phyloP scores from a whole-genome alignment of 2,329 filamentous ascomycete genomes.

The Fusarium sp. region DNA sequence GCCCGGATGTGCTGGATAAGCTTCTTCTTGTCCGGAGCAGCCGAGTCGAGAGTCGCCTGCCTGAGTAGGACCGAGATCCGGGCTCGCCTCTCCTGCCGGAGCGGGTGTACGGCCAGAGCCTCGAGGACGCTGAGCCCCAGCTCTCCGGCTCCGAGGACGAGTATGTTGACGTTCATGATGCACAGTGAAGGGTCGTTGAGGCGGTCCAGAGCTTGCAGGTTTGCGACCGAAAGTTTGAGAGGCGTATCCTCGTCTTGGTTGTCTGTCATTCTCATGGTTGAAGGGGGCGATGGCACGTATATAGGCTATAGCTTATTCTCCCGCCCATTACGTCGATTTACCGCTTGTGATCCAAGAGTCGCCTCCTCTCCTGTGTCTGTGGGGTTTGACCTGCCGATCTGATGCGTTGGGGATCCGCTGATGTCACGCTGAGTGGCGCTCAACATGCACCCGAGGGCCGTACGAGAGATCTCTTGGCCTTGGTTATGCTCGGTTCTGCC shows the following conservation, averaged over 20 bases:
- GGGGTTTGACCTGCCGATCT: constrained; percentile 13
- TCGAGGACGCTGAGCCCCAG: constrained; percentile 68
- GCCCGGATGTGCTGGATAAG: constrained; percentile 48
- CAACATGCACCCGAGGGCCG: constrained; percentile 8
- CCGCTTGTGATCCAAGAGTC: constrained; percentile 1
- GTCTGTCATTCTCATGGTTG: constrained; percentile 23
- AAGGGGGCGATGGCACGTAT: constrained; percentile 1
- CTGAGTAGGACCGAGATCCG: constrained; percentile 65
- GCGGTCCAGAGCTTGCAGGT: constrained; percentile 39
- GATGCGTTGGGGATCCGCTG: constrained; percentile 26
- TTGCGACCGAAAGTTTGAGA: constrained; percentile 41
- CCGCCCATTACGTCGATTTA: constrained; percentile 11
- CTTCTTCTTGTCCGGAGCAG: constrained; percentile 50
- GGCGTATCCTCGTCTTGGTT: constrained; percentile 19
- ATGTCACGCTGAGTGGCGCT: constrained; percentile 34
- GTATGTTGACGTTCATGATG: constrained; percentile 51
- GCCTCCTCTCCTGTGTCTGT: not conserved
- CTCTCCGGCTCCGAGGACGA: constrained; percentile 75
- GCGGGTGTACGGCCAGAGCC: constrained; percentile 59
- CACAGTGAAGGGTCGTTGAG: constrained; percentile 31
- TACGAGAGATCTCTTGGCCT: not conserved
- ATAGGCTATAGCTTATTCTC: constrained; percentile 25
- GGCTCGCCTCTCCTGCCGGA: constrained; percentile 45
- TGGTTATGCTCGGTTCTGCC: not conserved
- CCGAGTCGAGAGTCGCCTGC: constrained; percentile 54